Evolutionary conservation across 1,284 basidiomycete species (phyloP).

Genomic region (Trichosporon sp.): DNA sequence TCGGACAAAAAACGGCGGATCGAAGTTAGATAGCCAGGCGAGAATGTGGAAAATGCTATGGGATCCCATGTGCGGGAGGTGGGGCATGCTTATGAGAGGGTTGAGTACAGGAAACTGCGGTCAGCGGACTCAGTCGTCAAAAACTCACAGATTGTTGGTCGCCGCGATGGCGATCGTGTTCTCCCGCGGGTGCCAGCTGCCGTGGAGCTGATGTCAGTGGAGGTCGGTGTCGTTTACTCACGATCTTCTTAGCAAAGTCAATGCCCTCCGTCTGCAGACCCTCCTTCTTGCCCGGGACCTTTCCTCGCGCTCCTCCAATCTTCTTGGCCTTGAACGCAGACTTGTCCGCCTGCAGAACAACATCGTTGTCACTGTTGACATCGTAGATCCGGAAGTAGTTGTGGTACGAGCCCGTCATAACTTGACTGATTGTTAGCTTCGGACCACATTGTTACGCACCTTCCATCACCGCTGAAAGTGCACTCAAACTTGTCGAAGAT

Average conservation of each 20-base stretch:
- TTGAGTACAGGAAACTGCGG: constrained; percentile 48
- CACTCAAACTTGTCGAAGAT: constrained; percentile 99
- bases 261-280: constrained; percentile 84
- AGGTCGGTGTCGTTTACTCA: constrained; percentile 37
- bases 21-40: background rate
- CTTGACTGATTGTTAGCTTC: no score
- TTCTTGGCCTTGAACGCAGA: constrained; percentile 99
- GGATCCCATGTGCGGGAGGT: constrained; percentile 7
- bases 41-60: background rate
- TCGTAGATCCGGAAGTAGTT: constrained; percentile 99
- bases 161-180: constrained; percentile 98
- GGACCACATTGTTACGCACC: no score
- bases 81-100: constrained; percentile 37
- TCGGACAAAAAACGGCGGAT: constrained; percentile 4
- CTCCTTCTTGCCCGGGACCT: constrained; percentile 71
- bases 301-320: constrained; percentile 74
- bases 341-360: constrained; percentile 97
- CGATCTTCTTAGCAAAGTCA: constrained; percentile 99
- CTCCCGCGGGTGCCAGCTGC: constrained; percentile 95
- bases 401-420: constrained; percentile 96
- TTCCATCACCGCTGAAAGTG: constrained; percentile 90
- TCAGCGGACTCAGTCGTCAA: background rate
- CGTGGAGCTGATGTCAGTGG: constrained; percentile 58
- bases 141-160: constrained; percentile 79
- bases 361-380: constrained; percentile 79